Evolutionary conservation across 2,329 filamentous ascomycete genomes (phyloP).

Genomic region (Neoarthrinium moseri): DNA sequence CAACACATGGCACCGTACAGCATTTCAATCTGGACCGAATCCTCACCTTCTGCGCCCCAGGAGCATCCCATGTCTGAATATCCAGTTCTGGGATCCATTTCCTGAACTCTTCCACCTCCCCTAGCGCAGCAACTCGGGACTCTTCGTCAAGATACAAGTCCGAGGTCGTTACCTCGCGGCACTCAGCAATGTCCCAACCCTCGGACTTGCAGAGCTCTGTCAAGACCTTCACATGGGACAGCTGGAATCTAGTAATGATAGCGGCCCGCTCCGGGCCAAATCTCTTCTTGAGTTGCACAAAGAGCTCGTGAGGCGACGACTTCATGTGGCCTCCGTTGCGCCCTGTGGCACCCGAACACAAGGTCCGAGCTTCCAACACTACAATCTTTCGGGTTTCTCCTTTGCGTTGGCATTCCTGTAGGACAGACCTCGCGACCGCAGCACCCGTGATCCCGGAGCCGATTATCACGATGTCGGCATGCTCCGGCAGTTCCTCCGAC

Average conservation of each 20-base stretch:
- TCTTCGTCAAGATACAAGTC: slow-evolving; percentile 42
- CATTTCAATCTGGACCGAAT: neutral
- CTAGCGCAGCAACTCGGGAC: slow-evolving; percentile 31
- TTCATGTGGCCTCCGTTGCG: slow-evolving; percentile 54
- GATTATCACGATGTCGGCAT: slow-evolving; percentile 49
- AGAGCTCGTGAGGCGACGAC: slow-evolving; percentile 40
- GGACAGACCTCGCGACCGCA: slow-evolving; percentile 33
- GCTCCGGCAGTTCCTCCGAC: slow-evolving; percentile 30
- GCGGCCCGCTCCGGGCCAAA: slow-evolving; percentile 36
- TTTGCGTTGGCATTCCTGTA: slow-evolving; percentile 15
- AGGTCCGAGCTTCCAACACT: slow-evolving; percentile 48
- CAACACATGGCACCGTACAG: neutral
- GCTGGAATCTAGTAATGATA: slow-evolving; percentile 41
- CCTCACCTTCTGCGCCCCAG: slow-evolving; percentile 30
- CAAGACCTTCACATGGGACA: slow-evolving; percentile 38
- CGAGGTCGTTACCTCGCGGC: slow-evolving; percentile 42
- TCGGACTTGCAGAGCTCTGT: slow-evolving; percentile 35
- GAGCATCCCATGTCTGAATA: slow-evolving; percentile 31
- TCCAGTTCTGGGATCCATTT: slow-evolving; percentile 38
- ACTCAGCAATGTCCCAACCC: slow-evolving; percentile 33
- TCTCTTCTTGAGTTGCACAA: slow-evolving; percentile 27
- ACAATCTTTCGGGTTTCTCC: slow-evolving; percentile 28
- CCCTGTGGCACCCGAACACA: slow-evolving; percentile 52
- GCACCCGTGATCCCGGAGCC: slow-evolving; percentile 55
- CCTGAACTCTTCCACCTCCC: slow-evolving; percentile 30